Evolutionary conservation across 805 yeast genomes (phyloP), one percentile per base, ranked within the genome.

Genomic region (Wickerhamiella nectarea): DNA sequence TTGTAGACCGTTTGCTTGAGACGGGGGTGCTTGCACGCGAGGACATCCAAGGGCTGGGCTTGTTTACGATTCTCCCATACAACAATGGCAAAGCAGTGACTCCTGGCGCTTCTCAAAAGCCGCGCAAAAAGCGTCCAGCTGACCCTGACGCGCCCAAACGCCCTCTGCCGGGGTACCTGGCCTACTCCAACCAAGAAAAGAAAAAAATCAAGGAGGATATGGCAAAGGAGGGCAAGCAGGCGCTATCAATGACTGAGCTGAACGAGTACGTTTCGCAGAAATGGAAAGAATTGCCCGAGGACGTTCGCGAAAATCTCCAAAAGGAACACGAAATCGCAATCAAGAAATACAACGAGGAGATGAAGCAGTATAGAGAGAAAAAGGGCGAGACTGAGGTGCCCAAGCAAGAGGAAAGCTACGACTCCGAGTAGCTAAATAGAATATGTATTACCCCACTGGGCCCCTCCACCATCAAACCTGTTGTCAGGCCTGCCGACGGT

Each of bases 121-220:
- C 5, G 24, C 24, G 24, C 5, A 21, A 21, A 8, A 28, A 28
- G 63, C 75, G 73, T 54, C 67, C 65, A 55, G 69, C 64, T 54
- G 97, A 89, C 63, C 96, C 96, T 42, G 80, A 82, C 56, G 95
- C 95, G 36, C 97, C 97, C 47, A 85, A 83, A 69, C 85, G 86
- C 57, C 97, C 97, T 11, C 68, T 84, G 57, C 86, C 95, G 15
- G 80, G 82, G 36, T 89, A 78, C 67, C 83, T 89, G 61, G 72
- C 77, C 34, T 89, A 76, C 63, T 76, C 84, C 41, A 78, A 80
- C 51, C 76, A 75, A 52, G 72, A 76, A 50, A 77, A 95, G 56
- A 80, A 79, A 48, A 65, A 70, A 33, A 70, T 87, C 49, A 74
- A 78, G 44, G 78, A 73, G 44, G 86, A 81, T 49, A 72, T 94